Evolutionary conservation across 2,329 filamentous ascomycete species (phyloP).

Genomic region (Podosphaera leucotricha): DNA sequence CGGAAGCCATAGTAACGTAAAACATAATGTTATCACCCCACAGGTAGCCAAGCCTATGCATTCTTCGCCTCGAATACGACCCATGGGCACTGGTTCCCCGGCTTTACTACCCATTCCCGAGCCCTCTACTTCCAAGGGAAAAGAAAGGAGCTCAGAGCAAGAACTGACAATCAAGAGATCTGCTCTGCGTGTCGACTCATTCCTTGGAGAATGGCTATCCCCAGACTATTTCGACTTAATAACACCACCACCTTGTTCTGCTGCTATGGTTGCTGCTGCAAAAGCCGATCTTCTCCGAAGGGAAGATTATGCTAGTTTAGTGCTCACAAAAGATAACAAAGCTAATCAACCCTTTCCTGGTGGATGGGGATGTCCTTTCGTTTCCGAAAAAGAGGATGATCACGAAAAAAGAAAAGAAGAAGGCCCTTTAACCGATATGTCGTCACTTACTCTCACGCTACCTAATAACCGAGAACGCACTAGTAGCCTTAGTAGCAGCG

Average conservation of each 20-base stretch:
- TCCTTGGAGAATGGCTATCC: constrained; percentile 85
- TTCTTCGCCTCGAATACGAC: constrained; percentile 13
- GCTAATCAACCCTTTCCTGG: constrained; percentile 18
- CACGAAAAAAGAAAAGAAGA: constrained; percentile 10
- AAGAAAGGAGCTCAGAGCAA: constrained; percentile 5
- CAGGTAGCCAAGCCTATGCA: constrained; percentile 10
- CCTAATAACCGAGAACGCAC: constrained; percentile 14
- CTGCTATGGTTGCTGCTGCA: constrained; percentile 68
- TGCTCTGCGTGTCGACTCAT: constrained; percentile 65
- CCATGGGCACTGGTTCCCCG: constrained; percentile 11
- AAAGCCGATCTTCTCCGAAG: constrained; percentile 67
- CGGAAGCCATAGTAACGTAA: constrained; percentile 11
- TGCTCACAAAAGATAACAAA: constrained; percentile 7
- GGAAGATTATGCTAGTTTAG: constrained; percentile 35
- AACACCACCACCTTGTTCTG: constrained; percentile 63
- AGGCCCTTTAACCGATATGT: constrained; percentile 8
- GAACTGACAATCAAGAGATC: constrained; percentile 25
- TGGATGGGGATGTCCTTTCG: constrained; percentile 16
- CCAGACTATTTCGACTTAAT: constrained; percentile 87
- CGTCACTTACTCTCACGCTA: constrained; percentile 10
- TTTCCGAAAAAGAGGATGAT: constrained; percentile 8
- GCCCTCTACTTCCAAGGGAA: constrained; percentile 4
- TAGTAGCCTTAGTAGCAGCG: constrained; percentile 15
- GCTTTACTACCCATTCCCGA: constrained; percentile 11
- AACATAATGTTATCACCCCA: constrained; percentile 6